phyloP scores from a whole-genome alignment of 306 rosid species.

The Comarum palustre region DNA sequence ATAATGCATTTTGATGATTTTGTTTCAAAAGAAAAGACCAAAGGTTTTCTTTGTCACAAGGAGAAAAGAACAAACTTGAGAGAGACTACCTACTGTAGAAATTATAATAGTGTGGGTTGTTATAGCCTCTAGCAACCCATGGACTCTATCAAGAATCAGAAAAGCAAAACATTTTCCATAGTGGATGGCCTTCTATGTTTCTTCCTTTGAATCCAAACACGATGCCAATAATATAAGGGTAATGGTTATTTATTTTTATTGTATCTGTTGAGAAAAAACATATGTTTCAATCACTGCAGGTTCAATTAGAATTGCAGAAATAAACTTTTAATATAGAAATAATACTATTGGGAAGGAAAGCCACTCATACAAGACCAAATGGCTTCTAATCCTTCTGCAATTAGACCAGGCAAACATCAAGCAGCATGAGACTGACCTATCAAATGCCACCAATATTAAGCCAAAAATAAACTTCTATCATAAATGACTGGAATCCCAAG shows the following conservation, averaged over 20 bases:
- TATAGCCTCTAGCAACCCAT: background rate
- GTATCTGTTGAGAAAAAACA: background rate
- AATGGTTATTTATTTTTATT: background rate
- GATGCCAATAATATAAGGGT: background rate
- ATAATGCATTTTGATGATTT: background rate
- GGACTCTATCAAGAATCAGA: conserved; percentile 5
- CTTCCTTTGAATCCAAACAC: conserved; percentile 20
- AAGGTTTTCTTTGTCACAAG: background rate
- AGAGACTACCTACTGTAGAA: background rate
- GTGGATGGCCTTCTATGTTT: conserved; percentile 10
- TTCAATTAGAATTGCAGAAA: background rate
- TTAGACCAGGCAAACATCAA: background rate
- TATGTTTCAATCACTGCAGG: background rate
- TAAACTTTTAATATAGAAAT: background rate
- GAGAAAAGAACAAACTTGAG: conserved; percentile 6
- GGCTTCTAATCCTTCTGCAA: conserved; percentile 1
- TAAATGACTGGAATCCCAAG: background rate
- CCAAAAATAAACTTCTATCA: background rate
- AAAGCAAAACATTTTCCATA: background rate
- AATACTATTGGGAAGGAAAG: background rate
- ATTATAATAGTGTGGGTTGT: background rate
- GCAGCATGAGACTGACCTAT: background rate
- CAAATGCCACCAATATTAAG: background rate
- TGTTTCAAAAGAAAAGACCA: background rate
- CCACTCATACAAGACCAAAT: background rate